phyloP scores from a whole-genome alignment of 2,329 filamentous ascomycete species.

The Pleoardoris graminearum region DNA sequence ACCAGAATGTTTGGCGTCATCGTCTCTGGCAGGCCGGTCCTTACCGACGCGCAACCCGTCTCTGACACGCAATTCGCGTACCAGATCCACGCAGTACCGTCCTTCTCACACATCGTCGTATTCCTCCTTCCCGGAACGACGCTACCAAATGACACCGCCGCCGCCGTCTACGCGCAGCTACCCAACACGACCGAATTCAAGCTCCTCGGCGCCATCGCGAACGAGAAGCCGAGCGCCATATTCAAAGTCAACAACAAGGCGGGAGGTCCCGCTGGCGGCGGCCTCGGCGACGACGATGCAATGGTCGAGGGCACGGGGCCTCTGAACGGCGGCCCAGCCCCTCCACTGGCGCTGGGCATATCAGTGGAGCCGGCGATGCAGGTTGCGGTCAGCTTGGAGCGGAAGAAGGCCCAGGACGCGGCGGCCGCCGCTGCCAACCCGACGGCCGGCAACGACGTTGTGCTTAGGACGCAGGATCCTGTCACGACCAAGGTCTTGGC shows the following conservation, averaged over 20 bases:
- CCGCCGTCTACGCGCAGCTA: constrained; percentile 87
- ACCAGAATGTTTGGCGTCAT: constrained; percentile 63
- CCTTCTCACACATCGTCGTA: constrained; percentile 77
- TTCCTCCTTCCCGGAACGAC: constrained; percentile 80
- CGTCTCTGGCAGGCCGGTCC: constrained; percentile 62
- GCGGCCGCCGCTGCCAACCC: constrained; percentile 24
- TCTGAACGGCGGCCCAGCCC: constrained; percentile 18
- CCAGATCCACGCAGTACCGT: constrained; percentile 64
- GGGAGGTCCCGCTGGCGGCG: constrained; percentile 41
- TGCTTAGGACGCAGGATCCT: constrained; percentile 43
- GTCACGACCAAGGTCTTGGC: constrained; percentile 78
- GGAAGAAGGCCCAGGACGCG: constrained; percentile 54
- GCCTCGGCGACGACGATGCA: constrained; percentile 53
- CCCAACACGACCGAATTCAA: constrained; percentile 66
- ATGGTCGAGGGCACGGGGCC: constrained; percentile 49
- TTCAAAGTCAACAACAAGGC: constrained; percentile 69
- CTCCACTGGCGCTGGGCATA: constrained; percentile 71
- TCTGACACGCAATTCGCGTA: constrained; percentile 67
- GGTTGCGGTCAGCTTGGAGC: constrained; percentile 71
- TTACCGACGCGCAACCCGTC: constrained; percentile 59
- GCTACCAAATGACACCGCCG: constrained; percentile 76
- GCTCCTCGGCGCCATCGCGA: constrained; percentile 86
- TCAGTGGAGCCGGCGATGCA: constrained; percentile 74
- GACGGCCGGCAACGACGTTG: constrained; percentile 39
- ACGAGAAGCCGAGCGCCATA: constrained; percentile 88